Evolutionary conservation across 441 rosid genomes (phyloP).

Genomic region (Aquilaria agallochum): DNA sequence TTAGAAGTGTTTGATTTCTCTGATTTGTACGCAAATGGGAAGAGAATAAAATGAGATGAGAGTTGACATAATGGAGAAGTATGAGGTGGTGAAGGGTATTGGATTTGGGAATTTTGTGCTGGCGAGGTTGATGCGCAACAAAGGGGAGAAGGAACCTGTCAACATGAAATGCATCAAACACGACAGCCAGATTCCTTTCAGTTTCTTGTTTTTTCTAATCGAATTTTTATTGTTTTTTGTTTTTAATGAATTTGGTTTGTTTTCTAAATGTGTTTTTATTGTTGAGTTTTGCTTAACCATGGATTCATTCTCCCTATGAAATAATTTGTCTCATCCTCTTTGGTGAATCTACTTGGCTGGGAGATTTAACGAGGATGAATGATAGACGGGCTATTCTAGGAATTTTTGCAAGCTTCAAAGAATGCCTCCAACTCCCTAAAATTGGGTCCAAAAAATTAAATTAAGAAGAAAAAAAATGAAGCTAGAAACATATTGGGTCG

Average conservation of each 20-base stretch:
- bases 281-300: not conserved
- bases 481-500: too few species aligned
- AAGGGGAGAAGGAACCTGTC: constrained; percentile 37
- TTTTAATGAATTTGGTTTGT: not conserved
- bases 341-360: constrained; percentile 36
- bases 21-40: not conserved
- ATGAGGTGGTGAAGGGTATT: constrained; percentile 40
- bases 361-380: constrained; percentile 34
- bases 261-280: not conserved
- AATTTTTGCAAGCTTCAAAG: too few species aligned
- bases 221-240: not conserved
- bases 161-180: constrained; percentile 40
- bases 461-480: too few species aligned
- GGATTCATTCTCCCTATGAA: not conserved
- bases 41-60: not conserved
- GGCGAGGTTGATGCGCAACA: constrained; percentile 42
- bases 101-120: constrained; percentile 40
- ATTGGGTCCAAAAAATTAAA: too few species aligned
- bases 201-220: not conserved
- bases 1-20: constrained; percentile 8
- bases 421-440: too few species aligned
- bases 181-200: constrained; percentile 23
- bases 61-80: constrained; percentile 27
- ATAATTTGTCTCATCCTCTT: not conserved
- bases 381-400: too few species aligned